Evolutionary conservation across 2,329 filamentous ascomycete species (phyloP).

Genomic region (Cordyceps fumosorosea): DNA sequence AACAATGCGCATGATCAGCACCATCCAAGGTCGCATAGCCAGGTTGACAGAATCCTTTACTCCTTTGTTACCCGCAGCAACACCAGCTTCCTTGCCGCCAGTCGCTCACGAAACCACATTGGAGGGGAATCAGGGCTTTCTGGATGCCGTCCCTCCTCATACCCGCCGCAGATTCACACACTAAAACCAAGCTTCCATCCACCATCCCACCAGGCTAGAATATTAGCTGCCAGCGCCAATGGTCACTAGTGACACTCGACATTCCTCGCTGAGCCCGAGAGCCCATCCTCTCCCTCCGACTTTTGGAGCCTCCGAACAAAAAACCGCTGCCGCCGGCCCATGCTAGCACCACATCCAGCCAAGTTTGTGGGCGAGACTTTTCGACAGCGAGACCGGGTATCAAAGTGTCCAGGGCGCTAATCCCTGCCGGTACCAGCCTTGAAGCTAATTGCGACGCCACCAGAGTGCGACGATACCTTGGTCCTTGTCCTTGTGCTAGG

Average conservation of each 20-base stretch:
- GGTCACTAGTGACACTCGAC: not conserved
- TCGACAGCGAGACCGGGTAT: slow-evolving; percentile 10
- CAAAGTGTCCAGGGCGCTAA: slow-evolving; percentile 6
- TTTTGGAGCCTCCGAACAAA: not conserved
- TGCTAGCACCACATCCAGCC: slow-evolving; percentile 9
- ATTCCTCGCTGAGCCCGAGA: slow-evolving; percentile 1
- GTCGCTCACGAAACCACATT: not conserved
- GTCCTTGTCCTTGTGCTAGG: not conserved
- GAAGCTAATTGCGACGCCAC: slow-evolving; percentile 11
- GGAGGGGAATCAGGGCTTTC: not conserved
- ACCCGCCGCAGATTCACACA: not conserved
- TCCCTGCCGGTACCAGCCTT: slow-evolving; percentile 8
- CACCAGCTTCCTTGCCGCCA: not conserved
- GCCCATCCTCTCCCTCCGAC: not conserved
- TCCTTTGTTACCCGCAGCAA: not conserved
- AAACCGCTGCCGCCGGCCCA: not conserved
- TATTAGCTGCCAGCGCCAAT: not conserved
- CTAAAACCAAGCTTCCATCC: not conserved
- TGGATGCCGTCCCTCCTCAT: not conserved
- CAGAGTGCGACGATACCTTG: not conserved
- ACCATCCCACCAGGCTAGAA: not conserved
- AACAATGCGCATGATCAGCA: slow-evolving; percentile 9
- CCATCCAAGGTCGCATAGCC: not conserved
- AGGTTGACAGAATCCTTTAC: not conserved
- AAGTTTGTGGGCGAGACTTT: slow-evolving; percentile 11